phyloP scores from a whole-genome alignment of 768 basidiomycete genomes.

The Mycena haematopus region DNA sequence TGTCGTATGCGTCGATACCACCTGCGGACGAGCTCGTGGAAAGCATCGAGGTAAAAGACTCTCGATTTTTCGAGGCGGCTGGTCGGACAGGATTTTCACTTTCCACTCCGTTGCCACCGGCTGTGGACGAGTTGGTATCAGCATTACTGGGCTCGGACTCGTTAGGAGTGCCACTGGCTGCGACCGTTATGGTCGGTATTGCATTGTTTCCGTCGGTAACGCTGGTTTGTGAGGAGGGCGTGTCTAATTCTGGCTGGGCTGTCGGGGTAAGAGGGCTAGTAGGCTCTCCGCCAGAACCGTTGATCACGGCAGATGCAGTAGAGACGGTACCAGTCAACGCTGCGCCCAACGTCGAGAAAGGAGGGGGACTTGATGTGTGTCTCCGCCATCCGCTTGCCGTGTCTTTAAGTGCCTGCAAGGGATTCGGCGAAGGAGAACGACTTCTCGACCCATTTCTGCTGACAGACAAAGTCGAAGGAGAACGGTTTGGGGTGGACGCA shows the following conservation, averaged over 20 bases:
- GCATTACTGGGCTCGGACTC: background rate
- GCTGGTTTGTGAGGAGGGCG: conserved; percentile 3
- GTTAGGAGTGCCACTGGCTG: conserved; percentile 11
- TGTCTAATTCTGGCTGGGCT: conserved; percentile 1
- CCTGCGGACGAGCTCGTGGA: conserved; percentile 30
- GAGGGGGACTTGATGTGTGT: conserved; percentile 45
- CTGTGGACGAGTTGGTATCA: background rate
- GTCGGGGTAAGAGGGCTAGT: conserved; percentile 11
- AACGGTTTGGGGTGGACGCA: conserved; percentile 32
- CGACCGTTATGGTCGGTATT: conserved; percentile 36
- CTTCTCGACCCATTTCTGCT: conserved; percentile 44
- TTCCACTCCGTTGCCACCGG: conserved; percentile 7
- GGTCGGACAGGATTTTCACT: conserved; percentile 22
- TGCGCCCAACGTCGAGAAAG: conserved; percentile 53
- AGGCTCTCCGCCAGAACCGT: conserved; percentile 27
- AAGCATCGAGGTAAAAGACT: conserved; percentile 26
- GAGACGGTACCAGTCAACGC: conserved; percentile 50
- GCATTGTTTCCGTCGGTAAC: conserved; percentile 13
- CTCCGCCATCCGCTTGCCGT: conserved; percentile 39
- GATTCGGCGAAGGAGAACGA: conserved; percentile 40
- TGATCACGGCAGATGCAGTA: conserved; percentile 51
- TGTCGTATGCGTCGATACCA: conserved; percentile 42
- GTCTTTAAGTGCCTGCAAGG: conserved; percentile 36
- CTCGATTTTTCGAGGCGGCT: conserved; percentile 21
- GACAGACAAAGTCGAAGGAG: conserved; percentile 33